These are phyloP conservation scores for Myriosclerotinia scirpicola DNA, from an alignment of 2,329 filamentous ascomycete genomes.

Conservation along the genomic window DNA sequence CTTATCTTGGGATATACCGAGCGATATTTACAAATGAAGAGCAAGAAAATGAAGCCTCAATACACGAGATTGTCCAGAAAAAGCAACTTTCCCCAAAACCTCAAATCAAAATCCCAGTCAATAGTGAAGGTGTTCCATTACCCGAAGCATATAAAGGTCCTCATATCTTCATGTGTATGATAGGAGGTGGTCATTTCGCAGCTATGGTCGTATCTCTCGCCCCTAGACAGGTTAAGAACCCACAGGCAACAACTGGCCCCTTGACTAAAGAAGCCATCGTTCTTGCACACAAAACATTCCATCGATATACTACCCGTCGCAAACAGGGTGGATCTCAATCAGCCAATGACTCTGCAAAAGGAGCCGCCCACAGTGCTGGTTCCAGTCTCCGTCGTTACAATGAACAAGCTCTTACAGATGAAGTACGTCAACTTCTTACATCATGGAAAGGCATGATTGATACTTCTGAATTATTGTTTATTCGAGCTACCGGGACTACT, in stretches of 20 bases:
- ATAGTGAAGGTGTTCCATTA: constrained; percentile 58
- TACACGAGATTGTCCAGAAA: constrained; percentile 67
- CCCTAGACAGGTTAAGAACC: constrained; percentile 71
- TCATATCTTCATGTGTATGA: constrained; percentile 97
- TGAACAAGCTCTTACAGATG: constrained; percentile 84
- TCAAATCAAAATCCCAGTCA: constrained; percentile 49
- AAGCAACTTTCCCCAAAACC: constrained; percentile 73
- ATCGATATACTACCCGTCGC: constrained; percentile 90
- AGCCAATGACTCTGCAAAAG: constrained; percentile 90
- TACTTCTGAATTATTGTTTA: constrained; percentile 79
- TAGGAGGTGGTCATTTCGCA: constrained; percentile 95
- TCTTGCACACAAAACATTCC: constrained; percentile 94
- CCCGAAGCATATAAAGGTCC: constrained; percentile 64
- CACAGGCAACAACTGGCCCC: constrained; percentile 55
- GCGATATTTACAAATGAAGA: constrained; percentile 75
- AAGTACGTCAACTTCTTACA: constrained; percentile 75
- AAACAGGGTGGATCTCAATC: constrained; percentile 97
- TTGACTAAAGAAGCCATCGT: constrained; percentile 85
- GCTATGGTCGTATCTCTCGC: constrained; percentile 91
- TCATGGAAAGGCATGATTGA: constrained; percentile 89
- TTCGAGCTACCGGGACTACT: constrained; percentile 82
- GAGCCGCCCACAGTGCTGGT: constrained; percentile 89
- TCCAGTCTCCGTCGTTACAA: constrained; percentile 89
- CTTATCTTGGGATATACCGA: constrained; percentile 81
- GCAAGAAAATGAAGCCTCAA: constrained; percentile 58